A percentile compares a stretch with the other conserved stretches of the same genome.
phyloP scores from a whole-genome alignment of 2,329 filamentous ascomycete species.

The Aspergillus ustus region DNA sequence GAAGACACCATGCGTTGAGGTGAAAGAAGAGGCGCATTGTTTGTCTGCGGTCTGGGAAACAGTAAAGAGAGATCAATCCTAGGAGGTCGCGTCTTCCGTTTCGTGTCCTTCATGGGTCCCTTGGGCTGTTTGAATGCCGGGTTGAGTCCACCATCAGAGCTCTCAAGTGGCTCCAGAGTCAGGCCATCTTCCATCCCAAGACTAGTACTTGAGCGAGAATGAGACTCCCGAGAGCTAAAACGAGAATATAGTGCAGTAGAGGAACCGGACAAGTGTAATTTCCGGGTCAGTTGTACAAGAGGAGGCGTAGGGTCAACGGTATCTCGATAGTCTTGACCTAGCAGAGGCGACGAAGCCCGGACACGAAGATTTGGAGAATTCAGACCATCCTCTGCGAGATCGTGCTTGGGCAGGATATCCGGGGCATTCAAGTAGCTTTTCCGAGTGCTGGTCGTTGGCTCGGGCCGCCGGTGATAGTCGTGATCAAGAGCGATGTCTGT shows the following conservation, averaged over 20 bases:
- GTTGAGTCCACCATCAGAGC: slow-evolving; percentile 26
- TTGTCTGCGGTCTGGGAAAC: slow-evolving; percentile 46
- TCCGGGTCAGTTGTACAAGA: slow-evolving; percentile 42
- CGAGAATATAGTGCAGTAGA: slow-evolving; percentile 53
- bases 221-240: slow-evolving; percentile 50
- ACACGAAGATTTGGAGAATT: slow-evolving; percentile 41
- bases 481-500: slow-evolving; percentile 32
- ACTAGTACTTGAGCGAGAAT: slow-evolving; percentile 36
- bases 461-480: slow-evolving; percentile 28
- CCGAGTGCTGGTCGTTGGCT: slow-evolving; percentile 31
- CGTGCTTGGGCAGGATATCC: slow-evolving; percentile 38
- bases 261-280: slow-evolving; percentile 47
- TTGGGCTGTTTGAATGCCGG: slow-evolving; percentile 31
- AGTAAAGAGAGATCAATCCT: slow-evolving; percentile 49
- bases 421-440: slow-evolving; percentile 49
- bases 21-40: slow-evolving; percentile 42
- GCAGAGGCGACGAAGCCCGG: slow-evolving; percentile 52
- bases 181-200: slow-evolving; percentile 22
- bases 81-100: slow-evolving; percentile 44
- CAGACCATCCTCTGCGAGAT: slow-evolving; percentile 20
- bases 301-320: slow-evolving; percentile 31
- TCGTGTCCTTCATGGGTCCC: slow-evolving; percentile 38
- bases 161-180: slow-evolving; percentile 16
- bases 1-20: slow-evolving; percentile 48
- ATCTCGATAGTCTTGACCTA: slow-evolving; percentile 45